phyloP scores from a whole-genome alignment of 495 filamentous ascomycete genomes.

The Annulohypoxylon nitens region DNA sequence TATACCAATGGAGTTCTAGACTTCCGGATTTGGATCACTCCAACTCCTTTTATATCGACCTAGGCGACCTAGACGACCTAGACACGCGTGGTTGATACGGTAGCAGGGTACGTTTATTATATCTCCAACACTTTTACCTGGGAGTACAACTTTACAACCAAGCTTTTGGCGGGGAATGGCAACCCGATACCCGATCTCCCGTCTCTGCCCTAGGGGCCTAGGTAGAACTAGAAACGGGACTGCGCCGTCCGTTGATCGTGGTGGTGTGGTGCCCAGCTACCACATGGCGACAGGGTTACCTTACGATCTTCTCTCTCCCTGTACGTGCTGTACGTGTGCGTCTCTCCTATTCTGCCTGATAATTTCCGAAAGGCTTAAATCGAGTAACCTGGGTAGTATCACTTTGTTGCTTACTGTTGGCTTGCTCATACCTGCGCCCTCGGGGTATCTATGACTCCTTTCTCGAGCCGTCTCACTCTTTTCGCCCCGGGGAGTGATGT shows the following conservation, averaged over 20 bases:
- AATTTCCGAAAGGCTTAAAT: conserved; percentile 48
- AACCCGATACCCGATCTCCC: conserved; percentile 46
- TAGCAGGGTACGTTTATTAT: conserved; percentile 28
- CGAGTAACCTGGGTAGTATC: conserved; percentile 32
- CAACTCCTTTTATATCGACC: conserved; percentile 20
- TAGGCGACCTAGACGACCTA: conserved; percentile 9
- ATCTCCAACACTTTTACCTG: conserved; percentile 30
- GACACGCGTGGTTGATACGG: conserved; percentile 24
- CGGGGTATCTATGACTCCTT: conserved; percentile 26
- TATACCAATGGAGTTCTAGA: conserved; percentile 35
- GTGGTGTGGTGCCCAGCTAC: conserved; percentile 36
- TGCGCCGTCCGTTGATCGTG: conserved; percentile 44
- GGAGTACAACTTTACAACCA: conserved; percentile 11
- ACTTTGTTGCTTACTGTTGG: conserved; percentile 30
- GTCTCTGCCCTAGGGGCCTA: conserved; percentile 31
- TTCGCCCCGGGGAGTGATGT: conserved; percentile 26
- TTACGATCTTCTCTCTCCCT: conserved; percentile 21
- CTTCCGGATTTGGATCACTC: conserved; percentile 32
- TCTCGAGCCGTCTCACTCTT: not conserved
- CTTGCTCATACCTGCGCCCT: conserved; percentile 33
- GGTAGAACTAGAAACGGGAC: conserved; percentile 41
- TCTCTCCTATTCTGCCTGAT: conserved; percentile 43
- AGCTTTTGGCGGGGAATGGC: conserved; percentile 42
- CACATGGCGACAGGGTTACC: conserved; percentile 48
- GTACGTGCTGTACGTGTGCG: conserved; percentile 11